Percentiles rank a stretch among this genome's conserved stretches.
Evolutionary conservation across 1,284 basidiomycete species (phyloP).

Genomic region (Microbotryomycetes sp.): DNA sequence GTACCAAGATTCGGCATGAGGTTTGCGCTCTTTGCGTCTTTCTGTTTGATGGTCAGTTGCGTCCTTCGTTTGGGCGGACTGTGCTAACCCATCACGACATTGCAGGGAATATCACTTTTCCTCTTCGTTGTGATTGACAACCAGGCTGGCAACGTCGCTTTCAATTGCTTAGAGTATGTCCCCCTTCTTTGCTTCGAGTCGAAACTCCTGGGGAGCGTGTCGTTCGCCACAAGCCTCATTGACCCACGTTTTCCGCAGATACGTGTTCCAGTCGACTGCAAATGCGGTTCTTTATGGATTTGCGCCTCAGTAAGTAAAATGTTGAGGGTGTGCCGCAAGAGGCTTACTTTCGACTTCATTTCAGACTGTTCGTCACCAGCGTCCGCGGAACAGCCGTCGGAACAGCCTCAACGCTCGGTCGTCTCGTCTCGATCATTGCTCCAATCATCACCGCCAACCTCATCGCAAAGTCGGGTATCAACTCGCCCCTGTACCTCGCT

Average conservation of each 20-base stretch:
- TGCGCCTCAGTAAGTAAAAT: constrained; percentile 31
- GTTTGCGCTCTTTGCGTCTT: constrained; percentile 16
- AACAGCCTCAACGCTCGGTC: constrained; percentile 36
- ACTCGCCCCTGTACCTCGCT: background rate
- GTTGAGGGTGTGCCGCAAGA: too few relatives aligned
- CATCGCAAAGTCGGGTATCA: constrained; percentile 4
- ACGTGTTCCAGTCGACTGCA: constrained; percentile 22
- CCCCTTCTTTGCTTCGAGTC: too few relatives aligned
- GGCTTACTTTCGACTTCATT: too few relatives aligned
- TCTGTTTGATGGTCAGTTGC: background rate
- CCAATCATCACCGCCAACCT: constrained; percentile 36
- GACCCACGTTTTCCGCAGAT: background rate
- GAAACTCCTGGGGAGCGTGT: too few relatives aligned
- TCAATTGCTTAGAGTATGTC: constrained; percentile 38
- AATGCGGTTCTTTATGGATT: constrained; percentile 38
- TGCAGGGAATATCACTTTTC: constrained; percentile 38
- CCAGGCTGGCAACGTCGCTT: constrained; percentile 13
- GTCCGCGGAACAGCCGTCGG: constrained; percentile 39
- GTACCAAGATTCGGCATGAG: background rate
- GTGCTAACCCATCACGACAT: constrained; percentile 34
- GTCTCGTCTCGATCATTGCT: constrained; percentile 36
- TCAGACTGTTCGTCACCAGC: constrained; percentile 13
- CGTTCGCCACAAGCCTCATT: constrained; percentile 23
- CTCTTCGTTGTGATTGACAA: constrained; percentile 35
- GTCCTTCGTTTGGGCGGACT: too few relatives aligned